These are phyloP conservation scores for Candida ascalaphidarum DNA, from an alignment of 805 yeast species.

Conservation along the genomic window DNA sequence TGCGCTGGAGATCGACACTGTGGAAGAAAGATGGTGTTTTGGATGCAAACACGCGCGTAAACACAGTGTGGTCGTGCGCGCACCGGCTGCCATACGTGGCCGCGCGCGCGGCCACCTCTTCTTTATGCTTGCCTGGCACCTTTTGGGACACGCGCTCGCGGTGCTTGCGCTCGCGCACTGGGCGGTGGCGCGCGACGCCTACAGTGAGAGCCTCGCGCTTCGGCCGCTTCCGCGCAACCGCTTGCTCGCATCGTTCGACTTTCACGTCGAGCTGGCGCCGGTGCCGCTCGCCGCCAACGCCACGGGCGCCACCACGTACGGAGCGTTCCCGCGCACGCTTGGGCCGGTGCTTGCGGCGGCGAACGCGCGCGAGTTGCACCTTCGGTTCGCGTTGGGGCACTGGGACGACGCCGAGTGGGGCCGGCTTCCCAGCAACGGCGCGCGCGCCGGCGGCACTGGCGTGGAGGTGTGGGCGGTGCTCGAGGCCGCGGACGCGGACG, in stretches of 20 bases:
- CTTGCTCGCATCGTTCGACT: constrained; percentile 62
- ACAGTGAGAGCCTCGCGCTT: constrained; percentile 52
- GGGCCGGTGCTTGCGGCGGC: constrained; percentile 69
- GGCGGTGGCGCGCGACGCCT: constrained; percentile 14
- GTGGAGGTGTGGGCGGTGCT: constrained; percentile 88
- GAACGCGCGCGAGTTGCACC: constrained; percentile 64
- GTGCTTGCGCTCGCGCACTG: too few relatives aligned
- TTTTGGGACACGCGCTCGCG: too few relatives aligned
- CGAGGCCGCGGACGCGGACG: constrained; percentile 48
- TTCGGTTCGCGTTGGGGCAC: constrained; percentile 89
- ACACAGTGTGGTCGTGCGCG: too few relatives aligned
- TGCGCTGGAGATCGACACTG: neutral
- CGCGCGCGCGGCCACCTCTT: too few relatives aligned
- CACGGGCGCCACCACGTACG: constrained; percentile 38
- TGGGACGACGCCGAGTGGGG: constrained; percentile 94
- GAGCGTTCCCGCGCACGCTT: constrained; percentile 70
- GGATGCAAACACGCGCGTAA: too few relatives aligned
- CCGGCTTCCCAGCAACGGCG: constrained; percentile 62
- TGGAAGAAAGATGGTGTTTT: too few relatives aligned
- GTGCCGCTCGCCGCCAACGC: constrained; percentile 12
- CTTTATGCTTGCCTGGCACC: too few relatives aligned
- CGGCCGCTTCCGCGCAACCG: constrained; percentile 70
- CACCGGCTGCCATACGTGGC: too few relatives aligned
- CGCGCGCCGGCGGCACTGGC: constrained; percentile 82
- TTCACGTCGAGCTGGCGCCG: constrained; percentile 51